Base-by-base conservation (phyloP, 345 rosid genomes). In the Linum lewisii region DNA sequence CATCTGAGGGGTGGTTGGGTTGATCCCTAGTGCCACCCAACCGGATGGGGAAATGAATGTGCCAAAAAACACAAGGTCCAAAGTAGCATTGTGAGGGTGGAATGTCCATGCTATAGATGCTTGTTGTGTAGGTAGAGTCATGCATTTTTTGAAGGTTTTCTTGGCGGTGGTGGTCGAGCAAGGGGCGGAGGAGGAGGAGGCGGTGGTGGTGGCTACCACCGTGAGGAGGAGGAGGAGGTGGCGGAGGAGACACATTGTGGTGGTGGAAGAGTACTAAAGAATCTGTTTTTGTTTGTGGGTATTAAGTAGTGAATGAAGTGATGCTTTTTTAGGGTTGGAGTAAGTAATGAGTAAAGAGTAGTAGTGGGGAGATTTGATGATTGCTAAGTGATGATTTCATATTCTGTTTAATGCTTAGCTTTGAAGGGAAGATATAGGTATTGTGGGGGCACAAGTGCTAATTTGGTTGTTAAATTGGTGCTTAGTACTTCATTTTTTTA, bases 11-110 rank as follows among this genome's bases (percentile, higher is more conserved):
- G 95, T 76, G 6, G 75, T 65, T 1, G 90, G 97, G 62, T 93
- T 93, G 11, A 93, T 81, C 0, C 99, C 99, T 78, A 79, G 80
- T 0, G 90, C 99, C 0, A 89, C 99, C 99, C 99, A 93, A 0
- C 99, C 97, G 20, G 99, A 89, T 21, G 95, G 97, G 2, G 97
- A 93, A 29, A 93, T 89, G 63, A 89, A 93, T n/a, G 85, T 80
- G 52, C 97, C 95, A 24, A 84, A 87, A 84, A 93, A 93, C 42
- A 81, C 84, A 37, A 93, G 71, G 81, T 93, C 99, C 8, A 93
- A 69, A 8, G 96, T 85, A 29, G 81, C 73, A 62, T 93, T 87
- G 69, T 73, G 85, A 54, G 88, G 72, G 64, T 89, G 89, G 71
- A 83, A 93, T 18, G 97, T 87, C 97, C 97, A 89, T 0, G 97